A percentile compares a stretch with the other conserved stretches of the same genome.
These are phyloP conservation scores for Saccharomycopsis fodiens DNA, from an alignment of 805 yeast species.

Conservation along the genomic window DNA sequence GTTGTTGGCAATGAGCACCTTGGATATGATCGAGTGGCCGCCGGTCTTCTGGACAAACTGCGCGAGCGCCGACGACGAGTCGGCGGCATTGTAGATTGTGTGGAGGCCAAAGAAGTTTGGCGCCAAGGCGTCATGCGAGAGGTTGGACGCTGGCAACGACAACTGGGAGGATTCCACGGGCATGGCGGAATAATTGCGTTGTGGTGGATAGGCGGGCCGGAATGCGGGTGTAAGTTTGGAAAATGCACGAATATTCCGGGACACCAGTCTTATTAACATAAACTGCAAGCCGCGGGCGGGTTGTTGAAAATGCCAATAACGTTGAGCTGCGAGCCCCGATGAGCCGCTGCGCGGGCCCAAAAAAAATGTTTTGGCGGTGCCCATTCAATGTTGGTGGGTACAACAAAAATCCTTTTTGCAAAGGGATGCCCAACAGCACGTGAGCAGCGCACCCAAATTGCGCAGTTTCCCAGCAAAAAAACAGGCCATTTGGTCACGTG, in stretches of 20 bases:
- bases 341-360: not conserved
- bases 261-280: not conserved
- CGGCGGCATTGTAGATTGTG: slow-evolving; percentile 68
- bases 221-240: not conserved
- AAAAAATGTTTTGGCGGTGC: not conserved
- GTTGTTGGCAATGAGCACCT: slow-evolving; percentile 89
- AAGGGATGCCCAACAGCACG: slow-evolving; percentile 4
- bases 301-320: not conserved
- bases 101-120: slow-evolving; percentile 77
- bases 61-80: slow-evolving; percentile 34
- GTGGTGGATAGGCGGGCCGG: not conserved
- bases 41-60: slow-evolving; percentile 51
- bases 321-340: not conserved
- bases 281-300: not conserved
- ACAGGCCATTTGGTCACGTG: not conserved
- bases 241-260: not conserved
- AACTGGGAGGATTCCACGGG: not conserved
- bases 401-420: not conserved
- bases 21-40: slow-evolving; percentile 92
- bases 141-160: not conserved
- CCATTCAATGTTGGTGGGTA: not conserved
- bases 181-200: not conserved
- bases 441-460: too few relatives aligned
- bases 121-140: slow-evolving; percentile 37
- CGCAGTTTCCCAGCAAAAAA: too few relatives aligned